Evolutionary conservation across 441 rosid species (phyloP).

Genomic region (Aquilaria agallochum): DNA sequence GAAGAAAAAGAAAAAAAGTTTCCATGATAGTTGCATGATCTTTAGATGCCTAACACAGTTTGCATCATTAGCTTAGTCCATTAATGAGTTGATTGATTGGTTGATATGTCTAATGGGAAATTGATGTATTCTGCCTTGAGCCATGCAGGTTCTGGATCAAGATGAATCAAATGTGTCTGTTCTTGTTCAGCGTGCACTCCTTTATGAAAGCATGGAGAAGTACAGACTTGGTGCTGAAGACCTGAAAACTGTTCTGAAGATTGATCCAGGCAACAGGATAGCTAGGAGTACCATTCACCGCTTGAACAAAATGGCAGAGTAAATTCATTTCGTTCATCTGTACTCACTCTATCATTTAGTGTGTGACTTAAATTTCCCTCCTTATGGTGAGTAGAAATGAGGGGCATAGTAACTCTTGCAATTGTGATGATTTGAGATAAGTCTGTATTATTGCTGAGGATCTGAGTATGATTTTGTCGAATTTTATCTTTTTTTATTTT

Average conservation of each 20-base stretch:
- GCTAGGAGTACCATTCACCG: constrained; percentile 96
- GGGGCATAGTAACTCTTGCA: constrained; percentile 25
- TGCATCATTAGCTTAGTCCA: not conserved
- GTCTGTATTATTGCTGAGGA: constrained; percentile 14
- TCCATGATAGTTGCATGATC: not conserved
- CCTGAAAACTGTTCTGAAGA: constrained; percentile 77
- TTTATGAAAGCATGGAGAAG: constrained; percentile 96
- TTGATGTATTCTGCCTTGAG: constrained; percentile 10
- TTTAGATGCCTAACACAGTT: not conserved
- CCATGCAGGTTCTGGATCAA: constrained; percentile 63
- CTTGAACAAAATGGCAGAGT: constrained; percentile 71
- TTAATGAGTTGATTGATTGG: not conserved
- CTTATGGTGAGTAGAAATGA: constrained; percentile 3
- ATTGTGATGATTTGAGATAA: constrained; percentile 16
- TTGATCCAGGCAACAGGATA: constrained; percentile 76
- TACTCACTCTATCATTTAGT: constrained; percentile 12
- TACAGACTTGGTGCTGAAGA: constrained; percentile 96
- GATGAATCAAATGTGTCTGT: constrained; percentile 62
- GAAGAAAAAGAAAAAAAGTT: not conserved
- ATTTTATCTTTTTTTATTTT: constrained; percentile 11
- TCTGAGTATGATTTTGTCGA: constrained; percentile 15
- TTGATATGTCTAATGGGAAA: not conserved
- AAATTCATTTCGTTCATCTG: constrained; percentile 15
- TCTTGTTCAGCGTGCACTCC: constrained; percentile 87
- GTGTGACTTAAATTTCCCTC: constrained; percentile 13